A percentile compares a stretch with the other conserved stretches of the same genome.
These are phyloP conservation scores for Agaricus sinodeliciosus DNA, from an alignment of 768 basidiomycete genomes.

Conservation along the genomic window DNA sequence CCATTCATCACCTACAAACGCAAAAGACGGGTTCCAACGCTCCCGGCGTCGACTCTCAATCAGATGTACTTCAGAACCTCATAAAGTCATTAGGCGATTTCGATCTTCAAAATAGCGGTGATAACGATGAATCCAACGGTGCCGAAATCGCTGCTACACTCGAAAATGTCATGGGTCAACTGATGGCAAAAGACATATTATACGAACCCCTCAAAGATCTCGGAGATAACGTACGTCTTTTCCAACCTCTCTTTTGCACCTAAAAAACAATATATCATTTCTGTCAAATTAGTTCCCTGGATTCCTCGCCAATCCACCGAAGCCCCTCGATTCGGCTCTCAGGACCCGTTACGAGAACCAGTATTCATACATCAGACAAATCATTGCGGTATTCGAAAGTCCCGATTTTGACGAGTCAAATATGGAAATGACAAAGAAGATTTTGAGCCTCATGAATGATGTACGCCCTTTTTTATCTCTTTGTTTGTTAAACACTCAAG, in stretches of 20 bases:
- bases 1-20: neutral
- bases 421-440: slow-evolving; percentile 31
- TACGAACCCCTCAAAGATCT: slow-evolving; percentile 85
- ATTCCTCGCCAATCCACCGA: slow-evolving; percentile 56
- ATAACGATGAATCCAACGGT: slow-evolving; percentile 39
- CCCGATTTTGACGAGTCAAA: slow-evolving; percentile 53
- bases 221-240: slow-evolving; percentile 49
- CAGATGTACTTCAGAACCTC: slow-evolving; percentile 44
- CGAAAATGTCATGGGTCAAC: slow-evolving; percentile 74
- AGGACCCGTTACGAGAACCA: slow-evolving; percentile 61
- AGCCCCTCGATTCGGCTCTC: slow-evolving; percentile 51
- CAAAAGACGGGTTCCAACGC: slow-evolving; percentile 16
- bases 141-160: slow-evolving; percentile 60
- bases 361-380: slow-evolving; percentile 42
- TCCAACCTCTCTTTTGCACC: neutral
- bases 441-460: slow-evolving; percentile 73
- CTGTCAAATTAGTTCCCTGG: slow-evolving; percentile 54
- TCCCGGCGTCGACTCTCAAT: slow-evolving; percentile 15
- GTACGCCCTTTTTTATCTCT: slow-evolving; percentile 25
- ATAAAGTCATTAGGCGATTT: slow-evolving; percentile 41
- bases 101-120: slow-evolving; percentile 25
- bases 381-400: slow-evolving; percentile 63
- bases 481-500: neutral
- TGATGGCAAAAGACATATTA: slow-evolving; percentile 79
- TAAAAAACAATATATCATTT: neutral